These are phyloP conservation scores for Trichosporon sp. DNA, from an alignment of 1,284 basidiomycete species.

Conservation along the genomic window DNA sequence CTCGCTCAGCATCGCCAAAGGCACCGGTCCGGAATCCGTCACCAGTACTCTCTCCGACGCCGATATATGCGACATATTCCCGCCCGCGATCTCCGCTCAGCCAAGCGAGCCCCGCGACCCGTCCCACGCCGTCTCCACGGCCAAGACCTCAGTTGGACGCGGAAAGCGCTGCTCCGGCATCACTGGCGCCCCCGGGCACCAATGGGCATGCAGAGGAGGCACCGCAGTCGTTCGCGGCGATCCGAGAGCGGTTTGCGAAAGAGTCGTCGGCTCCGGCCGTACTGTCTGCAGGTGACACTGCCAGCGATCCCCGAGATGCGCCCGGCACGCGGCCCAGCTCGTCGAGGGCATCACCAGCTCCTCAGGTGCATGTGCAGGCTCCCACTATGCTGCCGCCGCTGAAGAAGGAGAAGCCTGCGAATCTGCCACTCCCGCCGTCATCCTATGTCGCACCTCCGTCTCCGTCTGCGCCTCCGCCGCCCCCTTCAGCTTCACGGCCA, in stretches of 20 bases:
- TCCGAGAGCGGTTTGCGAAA: not conserved
- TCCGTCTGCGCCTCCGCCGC: not conserved
- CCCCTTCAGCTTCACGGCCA: conserved; percentile 10
- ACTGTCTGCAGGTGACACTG: not conserved
- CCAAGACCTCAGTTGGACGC: not conserved
- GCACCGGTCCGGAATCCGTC: not conserved
- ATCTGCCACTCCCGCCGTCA: not conserved
- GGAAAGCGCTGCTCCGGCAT: not conserved
- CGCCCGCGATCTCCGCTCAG: not conserved
- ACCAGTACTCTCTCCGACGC: not conserved
- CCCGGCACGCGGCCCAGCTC: not conserved
- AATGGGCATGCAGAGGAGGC: not conserved
- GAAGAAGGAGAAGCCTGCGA: not conserved
- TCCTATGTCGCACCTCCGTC: not conserved
- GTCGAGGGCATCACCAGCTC: not conserved
- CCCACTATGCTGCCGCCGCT: not conserved
- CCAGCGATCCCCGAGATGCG: not conserved
- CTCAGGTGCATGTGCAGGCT: not conserved
- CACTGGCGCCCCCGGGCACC: not conserved
- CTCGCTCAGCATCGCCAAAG: not conserved
- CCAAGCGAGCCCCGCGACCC: not conserved
- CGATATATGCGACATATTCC: not conserved
- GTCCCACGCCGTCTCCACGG: not conserved
- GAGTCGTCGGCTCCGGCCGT: not conserved
- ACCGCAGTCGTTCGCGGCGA: not conserved